Percentiles rank a stretch among this genome's conserved stretches.
phyloP scores from a whole-genome alignment of 192 early-diverging fungal genomes.

The Lunasporangiospora selenospora region DNA sequence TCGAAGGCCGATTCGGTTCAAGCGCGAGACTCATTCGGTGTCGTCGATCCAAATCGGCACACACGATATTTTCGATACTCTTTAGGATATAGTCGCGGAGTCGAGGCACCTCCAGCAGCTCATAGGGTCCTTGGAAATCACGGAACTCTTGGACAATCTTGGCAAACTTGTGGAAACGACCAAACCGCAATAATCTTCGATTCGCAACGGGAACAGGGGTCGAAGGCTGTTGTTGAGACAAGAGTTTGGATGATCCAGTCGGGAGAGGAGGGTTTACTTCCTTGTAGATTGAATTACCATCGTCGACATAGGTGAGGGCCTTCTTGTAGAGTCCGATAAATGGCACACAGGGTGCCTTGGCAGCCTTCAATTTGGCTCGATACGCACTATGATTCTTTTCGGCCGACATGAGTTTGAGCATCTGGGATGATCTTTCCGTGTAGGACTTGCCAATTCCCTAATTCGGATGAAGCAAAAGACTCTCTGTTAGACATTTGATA shows the following conservation, averaged over 20 bases:
- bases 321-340: constrained; percentile 32
- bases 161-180: constrained; percentile 28
- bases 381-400: constrained; percentile 31
- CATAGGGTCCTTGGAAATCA: constrained; percentile 31
- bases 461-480: neutral
- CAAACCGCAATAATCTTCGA: constrained; percentile 29
- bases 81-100: constrained; percentile 44
- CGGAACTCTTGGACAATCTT: constrained; percentile 34
- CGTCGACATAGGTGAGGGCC: constrained; percentile 34
- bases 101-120: constrained; percentile 46
- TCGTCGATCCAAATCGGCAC: constrained; percentile 28
- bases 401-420: constrained; percentile 26
- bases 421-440: constrained; percentile 19
- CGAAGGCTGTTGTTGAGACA: neutral
- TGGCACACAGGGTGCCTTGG: constrained; percentile 35
- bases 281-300: constrained; percentile 43
- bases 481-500: too few species aligned
- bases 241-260: neutral
- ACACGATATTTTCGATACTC: constrained; percentile 35
- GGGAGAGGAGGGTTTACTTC: constrained; percentile 12
- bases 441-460: constrained; percentile 38
- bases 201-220: constrained; percentile 10
- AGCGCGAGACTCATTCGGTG: constrained; percentile 40
- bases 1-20: constrained; percentile 35
- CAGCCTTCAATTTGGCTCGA: constrained; percentile 34